These are phyloP conservation scores for Amauroascus verrucosus DNA, from an alignment of 2,329 filamentous ascomycete genomes.

Conservation along the genomic window DNA sequence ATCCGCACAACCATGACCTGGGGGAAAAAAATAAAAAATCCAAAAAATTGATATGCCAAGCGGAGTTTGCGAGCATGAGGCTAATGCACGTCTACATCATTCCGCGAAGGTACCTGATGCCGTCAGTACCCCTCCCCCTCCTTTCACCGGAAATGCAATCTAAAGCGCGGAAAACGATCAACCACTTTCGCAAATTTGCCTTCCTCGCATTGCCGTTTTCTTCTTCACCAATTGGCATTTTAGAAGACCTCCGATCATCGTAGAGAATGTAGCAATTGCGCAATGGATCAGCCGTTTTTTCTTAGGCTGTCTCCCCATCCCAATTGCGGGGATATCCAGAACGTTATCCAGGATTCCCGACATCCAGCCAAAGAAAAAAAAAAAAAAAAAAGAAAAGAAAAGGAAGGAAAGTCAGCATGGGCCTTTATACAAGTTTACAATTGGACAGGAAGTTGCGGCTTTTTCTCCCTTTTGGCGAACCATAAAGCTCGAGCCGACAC, in stretches of 20 bases:
- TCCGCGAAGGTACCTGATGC: neutral
- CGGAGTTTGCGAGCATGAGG: conserved; percentile 7
- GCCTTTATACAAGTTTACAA: neutral
- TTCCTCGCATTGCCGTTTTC: too few species aligned
- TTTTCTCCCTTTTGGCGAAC: neutral
- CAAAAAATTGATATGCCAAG: conserved; percentile 4
- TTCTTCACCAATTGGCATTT: too few species aligned
- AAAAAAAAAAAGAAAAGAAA: neutral
- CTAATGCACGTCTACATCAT: conserved; percentile 11
- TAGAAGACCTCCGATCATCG: too few species aligned
- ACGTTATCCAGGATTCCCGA: neutral
- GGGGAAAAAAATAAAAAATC: neutral
- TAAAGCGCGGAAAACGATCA: too few species aligned
- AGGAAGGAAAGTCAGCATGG: neutral
- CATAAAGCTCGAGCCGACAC: neutral
- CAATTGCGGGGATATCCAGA: neutral
- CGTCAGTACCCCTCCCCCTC: conserved; percentile 1
- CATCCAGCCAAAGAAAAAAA: neutral
- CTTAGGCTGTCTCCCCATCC: neutral
- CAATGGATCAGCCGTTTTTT: too few species aligned
- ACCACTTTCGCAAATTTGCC: too few species aligned
- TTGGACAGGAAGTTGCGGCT: neutral
- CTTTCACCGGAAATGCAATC: neutral
- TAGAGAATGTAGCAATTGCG: too few species aligned
- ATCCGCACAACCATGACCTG: too few species aligned